Evolutionary conservation across 2,329 filamentous ascomycete species (phyloP).

Genomic region (Trichoderma lentiforme): DNA sequence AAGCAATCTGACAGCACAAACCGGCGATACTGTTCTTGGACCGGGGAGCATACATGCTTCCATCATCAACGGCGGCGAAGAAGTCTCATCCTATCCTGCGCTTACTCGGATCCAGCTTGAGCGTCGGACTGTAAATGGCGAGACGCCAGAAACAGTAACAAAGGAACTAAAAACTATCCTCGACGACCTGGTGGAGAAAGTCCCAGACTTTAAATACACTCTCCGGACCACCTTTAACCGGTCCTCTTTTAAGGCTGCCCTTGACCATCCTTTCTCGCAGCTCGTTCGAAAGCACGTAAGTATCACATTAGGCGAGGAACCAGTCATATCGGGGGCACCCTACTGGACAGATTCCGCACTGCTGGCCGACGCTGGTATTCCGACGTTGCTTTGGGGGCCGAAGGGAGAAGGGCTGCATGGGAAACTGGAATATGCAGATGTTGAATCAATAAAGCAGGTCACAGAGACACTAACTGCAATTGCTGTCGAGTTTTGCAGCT

Average conservation of each 20-base stretch:
- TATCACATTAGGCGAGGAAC: constrained; percentile 26
- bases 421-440: constrained; percentile 49
- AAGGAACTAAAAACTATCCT: constrained; percentile 39
- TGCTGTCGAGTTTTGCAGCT: constrained; percentile 31
- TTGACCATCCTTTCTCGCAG: constrained; percentile 40
- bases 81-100: constrained; percentile 50
- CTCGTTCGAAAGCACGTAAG: constrained; percentile 30
- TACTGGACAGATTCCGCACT: constrained; percentile 54
- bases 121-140: constrained; percentile 45
- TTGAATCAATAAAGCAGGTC: constrained; percentile 40
- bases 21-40: constrained; percentile 34
- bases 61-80: constrained; percentile 48
- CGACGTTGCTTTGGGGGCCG: constrained; percentile 46
- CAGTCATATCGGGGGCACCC: constrained; percentile 29
- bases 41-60: constrained; percentile 45
- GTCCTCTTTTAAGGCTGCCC: constrained; percentile 39
- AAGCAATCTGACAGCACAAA: constrained; percentile 28
- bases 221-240: constrained; percentile 41
- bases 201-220: constrained; percentile 40
- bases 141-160: constrained; percentile 38
- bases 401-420: constrained; percentile 47
- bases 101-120: constrained; percentile 48
- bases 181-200: constrained; percentile 28
- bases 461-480: constrained; percentile 27
- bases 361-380: constrained; percentile 42